A percentile compares a stretch with the other conserved stretches of the same genome.
Evolutionary conservation across 2,329 filamentous ascomycete genomes (phyloP).

Genomic region (Penicillium thymicola): DNA sequence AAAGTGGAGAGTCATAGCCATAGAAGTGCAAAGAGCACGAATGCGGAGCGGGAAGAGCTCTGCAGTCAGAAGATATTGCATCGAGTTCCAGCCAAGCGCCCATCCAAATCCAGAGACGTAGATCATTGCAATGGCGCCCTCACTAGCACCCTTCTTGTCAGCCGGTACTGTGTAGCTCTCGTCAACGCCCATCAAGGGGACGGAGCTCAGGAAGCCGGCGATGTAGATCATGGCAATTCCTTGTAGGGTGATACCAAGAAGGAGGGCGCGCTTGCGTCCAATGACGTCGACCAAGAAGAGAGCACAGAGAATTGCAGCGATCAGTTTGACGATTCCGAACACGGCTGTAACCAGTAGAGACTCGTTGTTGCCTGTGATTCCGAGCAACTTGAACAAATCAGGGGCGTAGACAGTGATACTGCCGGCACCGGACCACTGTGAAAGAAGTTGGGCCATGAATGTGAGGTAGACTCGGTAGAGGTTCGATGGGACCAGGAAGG

Average conservation of each 20-base stretch:
- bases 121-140: constrained; percentile 67
- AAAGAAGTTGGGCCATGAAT: constrained; percentile 66
- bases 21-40: constrained; percentile 65
- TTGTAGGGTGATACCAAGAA: constrained; percentile 60
- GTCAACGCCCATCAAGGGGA: constrained; percentile 54
- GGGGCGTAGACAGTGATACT: constrained; percentile 75
- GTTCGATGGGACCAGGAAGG: constrained; percentile 65
- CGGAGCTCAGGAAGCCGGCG: constrained; percentile 59
- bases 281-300: constrained; percentile 77
- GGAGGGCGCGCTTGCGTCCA: constrained; percentile 66
- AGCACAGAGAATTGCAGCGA: constrained; percentile 65
- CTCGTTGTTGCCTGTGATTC: constrained; percentile 65
- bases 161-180: constrained; percentile 49
- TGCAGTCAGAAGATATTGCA: constrained; percentile 75
- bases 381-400: constrained; percentile 69
- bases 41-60: constrained; percentile 75
- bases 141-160: constrained; percentile 55
- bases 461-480: constrained; percentile 69
- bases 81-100: constrained; percentile 70
- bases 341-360: constrained; percentile 70
- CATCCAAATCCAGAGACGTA: constrained; percentile 67
- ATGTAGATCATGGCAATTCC: constrained; percentile 62
- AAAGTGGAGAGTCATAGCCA: constrained; percentile 77
- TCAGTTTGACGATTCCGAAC: constrained; percentile 72
- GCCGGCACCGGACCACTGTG: constrained; percentile 71